Evolutionary conservation across 805 yeast genomes (phyloP), one percentile per base, ranked within the genome.

Genomic region (Brettanomyces sp.): DNA sequence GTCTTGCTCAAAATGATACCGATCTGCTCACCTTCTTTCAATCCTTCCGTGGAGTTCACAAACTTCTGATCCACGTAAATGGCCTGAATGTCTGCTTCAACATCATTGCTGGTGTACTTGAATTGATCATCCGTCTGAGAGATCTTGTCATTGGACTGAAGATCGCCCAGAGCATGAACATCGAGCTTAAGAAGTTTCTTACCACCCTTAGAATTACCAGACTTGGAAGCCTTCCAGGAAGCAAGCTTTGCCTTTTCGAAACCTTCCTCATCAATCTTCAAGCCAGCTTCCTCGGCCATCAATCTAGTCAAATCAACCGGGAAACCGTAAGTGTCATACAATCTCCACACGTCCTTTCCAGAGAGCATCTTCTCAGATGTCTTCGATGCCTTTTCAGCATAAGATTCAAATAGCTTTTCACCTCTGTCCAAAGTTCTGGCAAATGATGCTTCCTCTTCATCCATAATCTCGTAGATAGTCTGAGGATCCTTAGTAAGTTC

Each of bases 221-320:
- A 95, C 72, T 91, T 93, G 22, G 97, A 89, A 38, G 98, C 98
- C 71, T 90, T 97, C 63, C 84, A 79, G 9, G 96, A 85, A 55
- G 82, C 95, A 52, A 79, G 76, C 63, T 82, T 86, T 42, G 99
- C 98, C 55, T 78, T 78, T 67, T 90, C 97, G 60, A 93, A 93
- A 34, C 87, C 98, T 43, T 72, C 81, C 63, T 89, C 95, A 64
- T 93, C 97, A 52, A 93, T 91, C 58, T 80, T 82, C 57, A 93
- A 77, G 18, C 95, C 95, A 49, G 93, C 87, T 69, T 93, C 99
- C 67, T 91, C 98, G 41, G 99, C 99, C 99, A 93, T 93, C 63
- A 93, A 77, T 64, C 96, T 81, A 30, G 99, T 93, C 62, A 93
- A 77, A 68, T 93, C 99, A 47, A 89, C 97, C 36, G 99, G 99